These are phyloP conservation scores for Erodium maritimum DNA, from an alignment of 345 rosid genomes.

Conservation along the genomic window DNA sequence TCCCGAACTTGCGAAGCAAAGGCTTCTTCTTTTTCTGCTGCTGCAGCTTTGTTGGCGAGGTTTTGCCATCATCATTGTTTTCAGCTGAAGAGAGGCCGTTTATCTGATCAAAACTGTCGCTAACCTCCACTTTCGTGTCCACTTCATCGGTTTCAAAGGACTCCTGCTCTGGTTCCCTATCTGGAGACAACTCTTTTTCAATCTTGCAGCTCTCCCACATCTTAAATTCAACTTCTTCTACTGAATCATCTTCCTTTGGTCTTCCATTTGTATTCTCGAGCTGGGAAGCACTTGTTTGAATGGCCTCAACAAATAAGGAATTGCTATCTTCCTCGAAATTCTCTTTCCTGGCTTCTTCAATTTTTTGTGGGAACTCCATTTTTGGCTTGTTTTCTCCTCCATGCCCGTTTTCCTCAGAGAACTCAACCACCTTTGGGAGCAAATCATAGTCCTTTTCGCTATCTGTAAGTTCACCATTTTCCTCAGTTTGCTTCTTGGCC, in stretches of 20 bases:
- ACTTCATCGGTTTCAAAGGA: constrained; percentile 57
- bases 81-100: constrained; percentile 52
- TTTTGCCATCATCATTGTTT: constrained; percentile 34
- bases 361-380: constrained; percentile 24
- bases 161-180: constrained; percentile 59
- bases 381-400: constrained; percentile 54
- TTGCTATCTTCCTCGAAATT: constrained; percentile 13
- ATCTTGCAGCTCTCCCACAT: constrained; percentile 99
- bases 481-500: constrained; percentile 39
- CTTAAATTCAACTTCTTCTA: constrained; percentile 50
- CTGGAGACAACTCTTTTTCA: constrained; percentile 74
- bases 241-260: constrained; percentile 47
- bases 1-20: constrained; percentile 80
- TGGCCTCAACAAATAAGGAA: constrained; percentile 13
- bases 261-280: constrained; percentile 37
- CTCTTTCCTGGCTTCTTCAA: constrained; percentile 27
- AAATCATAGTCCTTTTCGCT: constrained; percentile 89
- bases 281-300: constrained; percentile 17
- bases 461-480: constrained; percentile 37
- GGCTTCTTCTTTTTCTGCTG: constrained; percentile 84
- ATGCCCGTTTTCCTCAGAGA: constrained; percentile 90
- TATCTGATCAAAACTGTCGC: constrained; percentile 51
- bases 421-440: constrained; percentile 87
- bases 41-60: constrained; percentile 41
- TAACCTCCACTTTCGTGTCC: constrained; percentile 47